These are phyloP conservation scores for Bruguiera sexangula DNA, from an alignment of 345 rosid species.

Conservation along the genomic window DNA sequence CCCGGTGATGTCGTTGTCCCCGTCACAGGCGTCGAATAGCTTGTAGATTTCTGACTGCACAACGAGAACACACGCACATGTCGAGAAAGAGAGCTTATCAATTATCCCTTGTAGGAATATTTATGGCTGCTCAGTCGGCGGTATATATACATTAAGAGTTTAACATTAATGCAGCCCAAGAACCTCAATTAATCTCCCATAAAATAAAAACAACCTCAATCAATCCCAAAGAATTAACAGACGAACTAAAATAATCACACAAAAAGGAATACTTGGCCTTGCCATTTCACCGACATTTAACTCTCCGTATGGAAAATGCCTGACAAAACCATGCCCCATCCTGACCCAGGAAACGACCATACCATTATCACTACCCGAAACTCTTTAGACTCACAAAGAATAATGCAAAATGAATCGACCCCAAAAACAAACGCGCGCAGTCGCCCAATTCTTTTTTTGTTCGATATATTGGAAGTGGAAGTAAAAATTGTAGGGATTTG, in stretches of 20 bases:
- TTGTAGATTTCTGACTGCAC: conserved; percentile 76
- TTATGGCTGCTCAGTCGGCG: conserved; percentile 5
- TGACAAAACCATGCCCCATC: not conserved
- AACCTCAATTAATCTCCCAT: conserved; percentile 4
- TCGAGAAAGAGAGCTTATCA: not conserved
- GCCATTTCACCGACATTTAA: conserved; percentile 5
- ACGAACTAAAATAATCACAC: not conserved
- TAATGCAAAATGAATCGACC: not conserved
- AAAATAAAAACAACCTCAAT: too few relatives aligned
- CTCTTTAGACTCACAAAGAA: not conserved
- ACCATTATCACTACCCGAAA: not conserved
- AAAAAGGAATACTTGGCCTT: conserved; percentile 21
- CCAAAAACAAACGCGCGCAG: too few relatives aligned
- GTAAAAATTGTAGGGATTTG: too few relatives aligned
- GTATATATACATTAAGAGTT: not conserved
- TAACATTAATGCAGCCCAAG: conserved; percentile 10
- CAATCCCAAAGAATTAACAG: not conserved
- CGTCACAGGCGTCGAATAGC: conserved; percentile 53
- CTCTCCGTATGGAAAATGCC: not conserved
- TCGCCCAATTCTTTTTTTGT: too few relatives aligned
- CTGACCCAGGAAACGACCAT: not conserved
- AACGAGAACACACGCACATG: not conserved
- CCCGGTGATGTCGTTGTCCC: conserved; percentile 37
- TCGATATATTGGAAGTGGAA: too few relatives aligned
- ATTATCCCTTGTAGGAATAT: not conserved